Conservation (phyloP, 345 rosid genomes). For the Aethionema arabicum region DNA sequence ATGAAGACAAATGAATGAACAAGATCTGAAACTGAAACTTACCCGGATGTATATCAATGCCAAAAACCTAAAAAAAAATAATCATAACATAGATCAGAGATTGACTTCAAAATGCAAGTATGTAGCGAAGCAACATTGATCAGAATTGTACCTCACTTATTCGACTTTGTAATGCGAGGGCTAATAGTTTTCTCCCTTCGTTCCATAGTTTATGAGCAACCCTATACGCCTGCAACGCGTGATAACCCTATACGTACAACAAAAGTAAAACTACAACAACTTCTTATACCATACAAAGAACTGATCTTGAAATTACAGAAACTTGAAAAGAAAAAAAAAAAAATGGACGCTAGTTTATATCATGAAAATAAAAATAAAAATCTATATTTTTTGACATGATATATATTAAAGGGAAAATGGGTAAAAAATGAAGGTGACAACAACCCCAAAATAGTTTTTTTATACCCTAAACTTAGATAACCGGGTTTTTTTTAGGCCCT, state of each 20-base stretch:
- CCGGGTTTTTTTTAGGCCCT: too few species aligned
- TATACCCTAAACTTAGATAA: too few species aligned
- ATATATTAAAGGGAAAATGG: too few species aligned
- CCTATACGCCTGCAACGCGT: conserved; percentile 73
- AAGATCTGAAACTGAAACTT: conserved; percentile 7
- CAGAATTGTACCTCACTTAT: conserved; percentile 70
- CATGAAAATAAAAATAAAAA: too few species aligned
- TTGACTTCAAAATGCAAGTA: conserved; percentile 16
- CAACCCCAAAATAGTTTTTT: too few species aligned
- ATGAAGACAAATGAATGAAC: neutral
- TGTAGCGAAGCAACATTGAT: conserved; percentile 12
- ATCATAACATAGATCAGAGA: conserved; percentile 21
- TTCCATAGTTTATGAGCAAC: conserved; percentile 89
- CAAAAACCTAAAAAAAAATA: conserved; percentile 72
- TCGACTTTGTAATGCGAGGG: conserved; percentile 81
- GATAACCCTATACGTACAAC: conserved; percentile 64
- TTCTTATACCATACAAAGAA: neutral
- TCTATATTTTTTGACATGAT: too few species aligned
- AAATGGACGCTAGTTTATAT: too few species aligned
- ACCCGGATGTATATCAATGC: conserved; percentile 98
- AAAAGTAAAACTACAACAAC: conserved; percentile 5
- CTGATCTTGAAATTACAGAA: too few species aligned
- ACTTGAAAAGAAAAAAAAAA: too few species aligned
- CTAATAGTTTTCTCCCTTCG: conserved; percentile 76
- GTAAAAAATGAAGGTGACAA: too few species aligned